Conservation (phyloP, 495 filamentous ascomycete genomes). For the Talaromyces wortmannii region DNA sequence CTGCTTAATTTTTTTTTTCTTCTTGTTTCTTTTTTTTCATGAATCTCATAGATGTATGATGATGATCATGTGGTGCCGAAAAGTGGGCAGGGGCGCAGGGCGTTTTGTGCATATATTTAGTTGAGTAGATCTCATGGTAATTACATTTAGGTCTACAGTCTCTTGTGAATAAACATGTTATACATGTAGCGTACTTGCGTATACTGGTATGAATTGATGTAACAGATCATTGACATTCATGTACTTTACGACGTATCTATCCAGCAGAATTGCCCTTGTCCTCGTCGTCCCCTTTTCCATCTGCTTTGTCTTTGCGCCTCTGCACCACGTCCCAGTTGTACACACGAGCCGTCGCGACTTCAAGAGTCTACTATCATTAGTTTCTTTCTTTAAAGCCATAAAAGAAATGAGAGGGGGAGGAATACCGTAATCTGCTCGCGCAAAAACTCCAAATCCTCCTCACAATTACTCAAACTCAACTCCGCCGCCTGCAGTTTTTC, state of each 20-base stretch:
- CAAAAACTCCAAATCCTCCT: slow-evolving; percentile 95
- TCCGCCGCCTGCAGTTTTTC: slow-evolving; percentile 77
- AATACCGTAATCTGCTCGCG: slow-evolving; percentile 92
- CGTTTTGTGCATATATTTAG: background rate
- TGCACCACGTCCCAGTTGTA: slow-evolving; percentile 98
- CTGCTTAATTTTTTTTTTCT: slow-evolving; percentile 42
- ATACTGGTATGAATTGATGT: no score
- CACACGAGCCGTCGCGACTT: slow-evolving; percentile 92
- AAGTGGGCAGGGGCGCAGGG: background rate
- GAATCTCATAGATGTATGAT: background rate
- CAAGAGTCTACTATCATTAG: slow-evolving; percentile 62
- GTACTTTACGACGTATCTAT: background rate
- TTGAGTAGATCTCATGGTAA: no score
- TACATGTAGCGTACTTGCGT: no score
- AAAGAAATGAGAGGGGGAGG: slow-evolving; percentile 4
- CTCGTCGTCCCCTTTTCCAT: slow-evolving; percentile 44
- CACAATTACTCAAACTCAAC: slow-evolving; percentile 71
- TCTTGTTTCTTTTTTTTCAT: background rate
- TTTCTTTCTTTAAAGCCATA: background rate
- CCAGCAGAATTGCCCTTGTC: slow-evolving; percentile 6
- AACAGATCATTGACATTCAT: background rate
- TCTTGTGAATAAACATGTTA: no score
- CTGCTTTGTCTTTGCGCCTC: slow-evolving; percentile 82
- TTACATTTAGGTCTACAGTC: no score
- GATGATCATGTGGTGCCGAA: background rate